These are phyloP conservation scores for Gossypium raimondii DNA, from an alignment of 345 rosid genomes.

Conservation along the genomic window DNA sequence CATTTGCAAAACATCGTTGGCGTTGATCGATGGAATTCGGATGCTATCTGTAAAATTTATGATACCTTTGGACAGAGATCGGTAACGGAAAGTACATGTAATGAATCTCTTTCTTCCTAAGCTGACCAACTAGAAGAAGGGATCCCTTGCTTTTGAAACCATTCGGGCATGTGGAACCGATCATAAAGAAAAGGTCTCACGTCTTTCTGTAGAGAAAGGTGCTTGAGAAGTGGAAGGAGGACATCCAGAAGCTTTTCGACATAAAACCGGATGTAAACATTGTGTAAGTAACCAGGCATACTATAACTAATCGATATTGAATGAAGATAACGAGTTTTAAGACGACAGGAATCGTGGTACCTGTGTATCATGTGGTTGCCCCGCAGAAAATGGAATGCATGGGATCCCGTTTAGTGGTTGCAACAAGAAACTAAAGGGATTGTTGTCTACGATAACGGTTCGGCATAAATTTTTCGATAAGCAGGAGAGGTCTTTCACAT, in stretches of 20 bases:
- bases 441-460: constrained; percentile 87
- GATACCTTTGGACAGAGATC: constrained; percentile 14
- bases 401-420: constrained; percentile 98
- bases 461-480: constrained; percentile 68
- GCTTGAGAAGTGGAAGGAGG: constrained; percentile 84
- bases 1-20: not conserved
- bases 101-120: not conserved
- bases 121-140: constrained; percentile 52
- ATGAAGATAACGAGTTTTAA: not conserved
- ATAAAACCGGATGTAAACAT: not conserved
- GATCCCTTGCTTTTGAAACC: constrained; percentile 95
- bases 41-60: constrained; percentile 24
- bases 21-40: constrained; percentile 14
- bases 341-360: constrained; percentile 22
- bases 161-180: constrained; percentile 85
- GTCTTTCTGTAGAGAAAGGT: constrained; percentile 75
- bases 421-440: constrained; percentile 92
- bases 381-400: constrained; percentile 83
- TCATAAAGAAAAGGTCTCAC: constrained; percentile 72
- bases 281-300: constrained; percentile 12
- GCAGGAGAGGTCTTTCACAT: constrained; percentile 88
- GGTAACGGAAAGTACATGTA: not conserved
- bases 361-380: constrained; percentile 76
- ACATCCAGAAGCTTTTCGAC: constrained; percentile 75
- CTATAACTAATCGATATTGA: not conserved